Percentiles rank a stretch among this genome's conserved stretches.
Conservation (phyloP, 108 stramenopile genomes). For the Nitzschia sp. region DNA sequence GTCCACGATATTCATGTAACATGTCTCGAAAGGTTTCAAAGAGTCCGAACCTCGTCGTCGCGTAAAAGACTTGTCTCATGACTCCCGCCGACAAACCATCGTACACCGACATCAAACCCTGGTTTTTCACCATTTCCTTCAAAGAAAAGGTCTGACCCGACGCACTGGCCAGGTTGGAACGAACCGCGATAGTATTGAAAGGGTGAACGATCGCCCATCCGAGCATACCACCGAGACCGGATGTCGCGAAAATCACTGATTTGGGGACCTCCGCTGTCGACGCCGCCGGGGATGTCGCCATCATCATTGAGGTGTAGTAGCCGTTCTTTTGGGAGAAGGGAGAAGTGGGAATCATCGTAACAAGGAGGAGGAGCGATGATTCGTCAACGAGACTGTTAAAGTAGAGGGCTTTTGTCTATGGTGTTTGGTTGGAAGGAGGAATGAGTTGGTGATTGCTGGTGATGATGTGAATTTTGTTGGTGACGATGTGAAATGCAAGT, state of each 20-base stretch:
- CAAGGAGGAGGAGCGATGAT: too few relatives aligned
- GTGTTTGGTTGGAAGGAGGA: too few relatives aligned
- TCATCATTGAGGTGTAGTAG: background rate
- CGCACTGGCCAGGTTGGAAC: constrained; percentile 81
- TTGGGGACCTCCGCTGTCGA: constrained; percentile 39
- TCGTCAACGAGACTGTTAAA: too few relatives aligned
- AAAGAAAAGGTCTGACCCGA: constrained; percentile 68
- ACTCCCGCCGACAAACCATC: constrained; percentile 89
- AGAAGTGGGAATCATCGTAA: background rate
- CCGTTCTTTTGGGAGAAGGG: background rate
- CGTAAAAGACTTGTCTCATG: constrained; percentile 90
- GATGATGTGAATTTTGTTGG: too few relatives aligned
- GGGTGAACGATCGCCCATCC: constrained; percentile 93
- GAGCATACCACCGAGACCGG: constrained; percentile 84
- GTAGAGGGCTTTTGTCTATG: too few relatives aligned
- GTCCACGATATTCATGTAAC: constrained; percentile 82
- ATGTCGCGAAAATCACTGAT: constrained; percentile 79
- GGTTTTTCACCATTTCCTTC: constrained; percentile 49
- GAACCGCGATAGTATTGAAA: constrained; percentile 86
- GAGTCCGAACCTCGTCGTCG: constrained; percentile 85
- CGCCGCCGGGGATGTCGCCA: constrained; percentile 8
- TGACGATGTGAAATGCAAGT: too few relatives aligned
- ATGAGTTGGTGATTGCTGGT: too few relatives aligned
- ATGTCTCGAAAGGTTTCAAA: constrained; percentile 90
- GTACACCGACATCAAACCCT: constrained; percentile 78